phyloP scores from a whole-genome alignment of 2,329 filamentous ascomycete species.

The Fusarium sp. region DNA sequence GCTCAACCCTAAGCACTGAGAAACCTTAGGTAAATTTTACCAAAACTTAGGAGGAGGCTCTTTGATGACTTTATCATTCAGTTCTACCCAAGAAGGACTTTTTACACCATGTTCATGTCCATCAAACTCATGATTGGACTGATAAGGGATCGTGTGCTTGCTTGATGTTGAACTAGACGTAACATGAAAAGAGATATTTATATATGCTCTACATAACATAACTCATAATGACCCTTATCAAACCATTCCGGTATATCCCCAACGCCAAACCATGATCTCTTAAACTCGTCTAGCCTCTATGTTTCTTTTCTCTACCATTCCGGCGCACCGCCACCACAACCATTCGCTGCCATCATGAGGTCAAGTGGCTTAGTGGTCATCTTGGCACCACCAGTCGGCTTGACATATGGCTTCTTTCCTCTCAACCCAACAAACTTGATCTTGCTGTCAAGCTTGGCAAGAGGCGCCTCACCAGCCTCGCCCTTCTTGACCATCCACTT shows the following conservation, averaged over 20 bases:
- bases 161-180: not conserved
- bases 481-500: constrained; percentile 82
- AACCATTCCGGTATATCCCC: not conserved
- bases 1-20: no score
- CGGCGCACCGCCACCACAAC: constrained; percentile 55
- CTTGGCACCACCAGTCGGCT: constrained; percentile 46
- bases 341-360: constrained; percentile 50
- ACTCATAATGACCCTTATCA: not conserved
- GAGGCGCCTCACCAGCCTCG: constrained; percentile 60
- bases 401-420: constrained; percentile 56
- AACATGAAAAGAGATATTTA: not conserved
- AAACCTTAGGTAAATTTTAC: not conserved
- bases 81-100: not conserved
- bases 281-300: not conserved
- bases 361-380: constrained; percentile 52
- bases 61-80: not conserved
- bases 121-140: no score
- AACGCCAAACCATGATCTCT: constrained; percentile 17
- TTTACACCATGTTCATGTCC: not conserved
- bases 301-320: constrained; percentile 55
- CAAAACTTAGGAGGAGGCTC: not conserved
- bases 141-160: not conserved
- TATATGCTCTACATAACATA: constrained; percentile 25
- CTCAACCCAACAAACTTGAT: constrained; percentile 57
- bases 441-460: constrained; percentile 59